A percentile compares a stretch with the other conserved stretches of the same genome.
Evolutionary conservation across 257 asterid species (phyloP).

Genomic region (Penstemon eatonii): DNA sequence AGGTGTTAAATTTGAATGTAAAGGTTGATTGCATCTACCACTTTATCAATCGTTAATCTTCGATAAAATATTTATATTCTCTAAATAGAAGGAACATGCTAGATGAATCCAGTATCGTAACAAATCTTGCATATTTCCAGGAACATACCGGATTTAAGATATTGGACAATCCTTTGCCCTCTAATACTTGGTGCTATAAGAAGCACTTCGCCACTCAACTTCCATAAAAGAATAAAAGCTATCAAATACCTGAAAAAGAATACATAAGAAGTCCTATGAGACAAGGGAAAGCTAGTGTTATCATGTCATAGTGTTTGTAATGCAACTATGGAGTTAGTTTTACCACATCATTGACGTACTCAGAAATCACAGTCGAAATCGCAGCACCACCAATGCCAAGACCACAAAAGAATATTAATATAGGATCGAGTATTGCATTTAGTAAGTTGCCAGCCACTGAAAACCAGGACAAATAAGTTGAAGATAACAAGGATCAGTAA

Average conservation of each 20-base stretch:
- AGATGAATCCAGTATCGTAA: too few relatives aligned
- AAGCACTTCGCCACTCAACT: slow-evolving; percentile 64
- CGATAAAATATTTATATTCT: not conserved
- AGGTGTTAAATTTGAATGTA: slow-evolving; percentile 7
- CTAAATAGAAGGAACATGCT: not conserved
- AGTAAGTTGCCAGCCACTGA: slow-evolving; percentile 86
- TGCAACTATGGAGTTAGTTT: slow-evolving; percentile 47
- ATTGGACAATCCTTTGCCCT: slow-evolving; percentile 62
- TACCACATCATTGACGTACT: slow-evolving; percentile 93
- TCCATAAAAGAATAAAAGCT: slow-evolving; percentile 78
- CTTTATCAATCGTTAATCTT: slow-evolving; percentile 6
- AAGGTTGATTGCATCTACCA: slow-evolving; percentile 6
- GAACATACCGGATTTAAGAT: slow-evolving; percentile 77
- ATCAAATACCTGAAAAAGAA: slow-evolving; percentile 66
- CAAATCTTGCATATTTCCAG: slow-evolving; percentile 6
- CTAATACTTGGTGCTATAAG: slow-evolving; percentile 65
- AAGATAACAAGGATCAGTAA: slow-evolving; percentile 17
- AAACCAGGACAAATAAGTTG: slow-evolving; percentile 26
- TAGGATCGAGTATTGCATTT: slow-evolving; percentile 70
- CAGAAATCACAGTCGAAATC: slow-evolving; percentile 87
- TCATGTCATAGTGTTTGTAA: slow-evolving; percentile 21
- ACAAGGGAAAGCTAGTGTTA: slow-evolving; percentile 1
- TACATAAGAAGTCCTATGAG: slow-evolving; percentile 19
- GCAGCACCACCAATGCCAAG: slow-evolving; percentile 93
- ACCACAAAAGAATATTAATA: slow-evolving; percentile 64